Percentiles rank a stretch among this genome's conserved stretches.
Evolutionary conservation across 2,329 filamentous ascomycete genomes (phyloP).

Genomic region (Microthyrium microscopicum): DNA sequence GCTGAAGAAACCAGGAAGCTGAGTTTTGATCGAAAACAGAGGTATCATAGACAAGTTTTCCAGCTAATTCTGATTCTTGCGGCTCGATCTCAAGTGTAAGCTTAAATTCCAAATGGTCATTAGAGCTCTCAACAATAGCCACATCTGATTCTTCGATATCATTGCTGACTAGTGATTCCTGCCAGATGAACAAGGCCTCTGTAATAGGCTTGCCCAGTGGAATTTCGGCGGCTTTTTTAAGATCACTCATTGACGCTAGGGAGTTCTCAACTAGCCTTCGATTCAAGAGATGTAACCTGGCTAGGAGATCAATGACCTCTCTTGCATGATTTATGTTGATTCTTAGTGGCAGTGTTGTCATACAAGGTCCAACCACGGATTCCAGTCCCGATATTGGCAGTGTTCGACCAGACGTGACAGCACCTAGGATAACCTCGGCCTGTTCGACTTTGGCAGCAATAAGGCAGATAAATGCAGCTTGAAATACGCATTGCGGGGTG

Average conservation of each 20-base stretch:
- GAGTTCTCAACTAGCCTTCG: conserved; percentile 48
- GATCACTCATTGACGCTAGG: conserved; percentile 47
- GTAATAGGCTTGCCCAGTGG: conserved; percentile 45
- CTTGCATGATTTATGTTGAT: conserved; percentile 36
- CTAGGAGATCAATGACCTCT: conserved; percentile 44
- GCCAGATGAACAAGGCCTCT: conserved; percentile 69
- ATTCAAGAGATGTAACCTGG: conserved; percentile 47
- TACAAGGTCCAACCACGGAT: conserved; percentile 60
- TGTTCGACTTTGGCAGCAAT: conserved; percentile 47
- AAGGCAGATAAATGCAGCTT: conserved; percentile 51
- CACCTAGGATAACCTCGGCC: conserved; percentile 56
- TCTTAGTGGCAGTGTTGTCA: conserved; percentile 60
- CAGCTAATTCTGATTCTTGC: conserved; percentile 24
- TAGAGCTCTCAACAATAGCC: conserved; percentile 37
- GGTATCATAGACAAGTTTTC: conserved; percentile 38
- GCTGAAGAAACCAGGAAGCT: neutral
- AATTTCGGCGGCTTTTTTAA: conserved; percentile 44
- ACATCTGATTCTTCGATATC: conserved; percentile 25
- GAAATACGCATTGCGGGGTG: conserved; percentile 57
- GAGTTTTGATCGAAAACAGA: conserved; percentile 35
- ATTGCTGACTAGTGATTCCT: conserved; percentile 45
- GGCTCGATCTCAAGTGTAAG: conserved; percentile 66
- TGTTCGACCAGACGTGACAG: conserved; percentile 67
- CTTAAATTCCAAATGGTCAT: conserved; percentile 59
- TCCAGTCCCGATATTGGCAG: conserved; percentile 56